Percentiles rank a stretch among this genome's conserved stretches.
These are phyloP conservation scores for Pisolithus tinctorius DNA, from an alignment of 768 basidiomycete species.

Conservation along the genomic window DNA sequence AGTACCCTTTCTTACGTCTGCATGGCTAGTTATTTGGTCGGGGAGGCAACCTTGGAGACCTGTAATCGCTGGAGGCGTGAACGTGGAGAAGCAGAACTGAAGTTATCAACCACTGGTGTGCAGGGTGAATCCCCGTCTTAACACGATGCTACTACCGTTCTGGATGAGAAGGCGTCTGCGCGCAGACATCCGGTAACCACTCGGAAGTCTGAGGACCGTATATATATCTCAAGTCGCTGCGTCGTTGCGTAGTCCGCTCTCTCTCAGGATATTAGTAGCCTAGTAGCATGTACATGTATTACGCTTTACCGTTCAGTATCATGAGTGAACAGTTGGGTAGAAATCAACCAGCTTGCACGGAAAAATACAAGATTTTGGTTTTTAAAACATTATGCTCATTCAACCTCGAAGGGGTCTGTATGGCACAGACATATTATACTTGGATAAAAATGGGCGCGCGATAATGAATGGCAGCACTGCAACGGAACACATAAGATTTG, in stretches of 20 bases:
- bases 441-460: too few species aligned
- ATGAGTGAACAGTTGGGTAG: not conserved
- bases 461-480: not conserved
- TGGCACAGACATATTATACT: too few species aligned
- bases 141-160: slow-evolving; percentile 4
- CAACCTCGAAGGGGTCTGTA: too few species aligned
- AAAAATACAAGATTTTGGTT: too few species aligned
- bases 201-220: not conserved
- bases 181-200: not conserved
- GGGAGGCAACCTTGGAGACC: slow-evolving; percentile 59
- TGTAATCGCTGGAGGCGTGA: slow-evolving; percentile 87
- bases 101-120: slow-evolving; percentile 44
- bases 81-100: slow-evolving; percentile 69
- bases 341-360: too few species aligned
- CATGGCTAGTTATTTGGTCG: slow-evolving; percentile 63
- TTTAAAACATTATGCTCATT: too few species aligned
- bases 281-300: not conserved
- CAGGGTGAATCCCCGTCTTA: slow-evolving; percentile 27
- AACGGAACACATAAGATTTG: not conserved
- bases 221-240: not conserved
- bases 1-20: not conserved
- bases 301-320: not conserved
- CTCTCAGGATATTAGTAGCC: too few species aligned
- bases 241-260: not conserved
- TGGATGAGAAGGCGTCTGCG: not conserved